Percentiles rank a stretch among this genome's conserved stretches.
phyloP scores from a whole-genome alignment of 73 alveolate species.

The Paramecium primaurelia region DNA sequence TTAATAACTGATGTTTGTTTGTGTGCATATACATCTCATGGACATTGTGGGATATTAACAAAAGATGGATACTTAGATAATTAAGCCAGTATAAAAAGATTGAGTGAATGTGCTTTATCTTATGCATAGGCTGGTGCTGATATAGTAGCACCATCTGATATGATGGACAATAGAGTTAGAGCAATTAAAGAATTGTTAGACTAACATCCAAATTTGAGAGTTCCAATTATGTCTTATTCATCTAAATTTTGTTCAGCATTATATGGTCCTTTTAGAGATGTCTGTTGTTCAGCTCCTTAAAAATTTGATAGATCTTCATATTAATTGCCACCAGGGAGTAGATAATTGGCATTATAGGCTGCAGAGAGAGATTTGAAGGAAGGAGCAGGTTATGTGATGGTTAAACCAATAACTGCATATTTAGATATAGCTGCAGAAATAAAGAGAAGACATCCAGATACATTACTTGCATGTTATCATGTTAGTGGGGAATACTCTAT shows the following conservation, averaged over 20 bases:
- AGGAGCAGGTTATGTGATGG: conserved; percentile 87
- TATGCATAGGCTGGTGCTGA: conserved; percentile 77
- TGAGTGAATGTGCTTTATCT: conserved; percentile 65
- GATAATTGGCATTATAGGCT: conserved; percentile 73
- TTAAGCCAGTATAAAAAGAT: conserved; percentile 52
- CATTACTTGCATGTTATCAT: conserved; percentile 71
- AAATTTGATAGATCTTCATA: conserved; percentile 78
- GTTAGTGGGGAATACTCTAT: conserved; percentile 85
- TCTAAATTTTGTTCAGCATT: conserved; percentile 71
- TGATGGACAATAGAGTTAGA: conserved; percentile 80
- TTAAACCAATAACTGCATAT: conserved; percentile 77
- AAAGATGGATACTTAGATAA: conserved; percentile 65
- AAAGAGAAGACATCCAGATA: conserved; percentile 53
- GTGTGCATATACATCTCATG: conserved; percentile 80
- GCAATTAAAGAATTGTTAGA: conserved; percentile 61
- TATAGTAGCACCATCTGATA: conserved; percentile 81
- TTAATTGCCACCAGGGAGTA: conserved; percentile 71
- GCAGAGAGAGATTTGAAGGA: conserved; percentile 76
- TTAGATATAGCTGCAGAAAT: conserved; percentile 70
- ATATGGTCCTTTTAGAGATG: conserved; percentile 88
- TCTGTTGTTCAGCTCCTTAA: conserved; percentile 78
- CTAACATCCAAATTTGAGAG: not conserved
- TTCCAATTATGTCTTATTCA: conserved; percentile 79
- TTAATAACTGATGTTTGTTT: conserved; percentile 72
- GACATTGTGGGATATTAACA: conserved; percentile 71